These are phyloP conservation scores for Trapa bicornis DNA, from an alignment of 345 rosid species.

Conservation along the genomic window DNA sequence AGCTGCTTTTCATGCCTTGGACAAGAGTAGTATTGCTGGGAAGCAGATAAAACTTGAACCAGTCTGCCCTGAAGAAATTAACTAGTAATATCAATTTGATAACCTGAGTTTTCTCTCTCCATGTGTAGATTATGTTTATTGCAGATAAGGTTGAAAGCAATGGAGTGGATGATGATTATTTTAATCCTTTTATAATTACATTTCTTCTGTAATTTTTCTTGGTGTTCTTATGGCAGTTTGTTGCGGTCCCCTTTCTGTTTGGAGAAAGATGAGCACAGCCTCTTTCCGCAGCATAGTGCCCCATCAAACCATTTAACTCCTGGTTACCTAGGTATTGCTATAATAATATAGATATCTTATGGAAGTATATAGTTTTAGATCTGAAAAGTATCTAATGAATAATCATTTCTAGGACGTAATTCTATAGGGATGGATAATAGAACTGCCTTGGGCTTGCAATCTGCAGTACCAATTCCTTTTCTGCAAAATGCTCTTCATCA, in stretches of 20 bases:
- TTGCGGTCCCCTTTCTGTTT: conserved; percentile 15
- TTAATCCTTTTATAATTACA: not conserved
- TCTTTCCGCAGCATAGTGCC: conserved; percentile 20
- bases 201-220: not conserved
- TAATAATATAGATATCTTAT: conserved; percentile 1
- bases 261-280: conserved; percentile 20
- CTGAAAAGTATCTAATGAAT: conserved; percentile 10
- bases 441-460: conserved; percentile 18
- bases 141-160: not conserved
- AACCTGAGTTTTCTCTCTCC: not conserved
- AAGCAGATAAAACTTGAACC: conserved; percentile 62
- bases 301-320: conserved; percentile 18
- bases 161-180: not conserved
- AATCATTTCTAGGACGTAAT: conserved; percentile 17
- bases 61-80: conserved; percentile 35
- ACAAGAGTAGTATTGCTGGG: conserved; percentile 58
- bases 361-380: not conserved
- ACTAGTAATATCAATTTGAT: conserved; percentile 19
- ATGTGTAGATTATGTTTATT: not conserved
- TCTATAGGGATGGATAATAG: conserved; percentile 18
- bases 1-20: conserved; percentile 53
- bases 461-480: conserved; percentile 17
- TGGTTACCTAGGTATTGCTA: conserved; percentile 28
- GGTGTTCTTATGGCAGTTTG: conserved; percentile 20
- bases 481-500: conserved; percentile 22